Percentiles rank a stretch among this genome's conserved stretches.
Evolutionary conservation across 306 rosid genomes (phyloP).

Genomic region (Acacia acuminata): DNA sequence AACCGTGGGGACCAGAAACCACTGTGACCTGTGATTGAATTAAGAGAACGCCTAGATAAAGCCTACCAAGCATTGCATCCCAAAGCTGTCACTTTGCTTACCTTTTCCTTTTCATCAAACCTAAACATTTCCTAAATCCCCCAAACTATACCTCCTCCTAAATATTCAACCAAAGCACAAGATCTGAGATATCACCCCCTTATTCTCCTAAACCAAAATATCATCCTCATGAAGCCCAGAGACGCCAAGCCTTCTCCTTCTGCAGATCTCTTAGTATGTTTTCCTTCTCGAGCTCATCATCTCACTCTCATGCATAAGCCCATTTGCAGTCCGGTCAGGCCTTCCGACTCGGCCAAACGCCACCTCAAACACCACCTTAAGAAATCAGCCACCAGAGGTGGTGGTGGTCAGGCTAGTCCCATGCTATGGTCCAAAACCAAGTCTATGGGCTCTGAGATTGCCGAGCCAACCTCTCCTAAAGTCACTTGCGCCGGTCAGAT

Average conservation of each 20-base stretch:
- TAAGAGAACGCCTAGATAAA: conserved; percentile 41
- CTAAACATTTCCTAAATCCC: conserved; percentile 20
- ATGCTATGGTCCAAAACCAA: conserved; percentile 74
- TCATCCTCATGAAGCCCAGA: conserved; percentile 51
- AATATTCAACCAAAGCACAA: conserved; percentile 18
- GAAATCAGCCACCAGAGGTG: conserved; percentile 48
- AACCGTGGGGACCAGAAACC: neutral
- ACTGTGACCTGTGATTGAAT: conserved; percentile 31
- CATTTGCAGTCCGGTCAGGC: conserved; percentile 85
- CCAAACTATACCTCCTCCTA: neutral
- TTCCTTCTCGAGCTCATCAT: conserved; percentile 77
- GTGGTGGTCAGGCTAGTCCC: conserved; percentile 60
- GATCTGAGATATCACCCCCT: conserved; percentile 34
- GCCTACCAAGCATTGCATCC: conserved; percentile 43
- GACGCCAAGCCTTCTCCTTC: conserved; percentile 60
- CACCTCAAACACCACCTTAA: conserved; percentile 46
- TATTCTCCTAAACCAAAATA: neutral
- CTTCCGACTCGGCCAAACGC: conserved; percentile 52
- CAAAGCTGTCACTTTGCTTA: conserved; percentile 59
- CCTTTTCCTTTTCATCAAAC: conserved; percentile 54
- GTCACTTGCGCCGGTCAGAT: conserved; percentile 96
- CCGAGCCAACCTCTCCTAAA: conserved; percentile 94
- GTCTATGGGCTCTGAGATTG: conserved; percentile 56
- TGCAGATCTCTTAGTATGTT: conserved; percentile 83
- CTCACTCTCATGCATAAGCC: conserved; percentile 77